Evolutionary conservation across 805 yeast species (phyloP), one percentile per base, ranked within the genome.

Genomic region (Wickerhamomyces subpelliculosus): DNA sequence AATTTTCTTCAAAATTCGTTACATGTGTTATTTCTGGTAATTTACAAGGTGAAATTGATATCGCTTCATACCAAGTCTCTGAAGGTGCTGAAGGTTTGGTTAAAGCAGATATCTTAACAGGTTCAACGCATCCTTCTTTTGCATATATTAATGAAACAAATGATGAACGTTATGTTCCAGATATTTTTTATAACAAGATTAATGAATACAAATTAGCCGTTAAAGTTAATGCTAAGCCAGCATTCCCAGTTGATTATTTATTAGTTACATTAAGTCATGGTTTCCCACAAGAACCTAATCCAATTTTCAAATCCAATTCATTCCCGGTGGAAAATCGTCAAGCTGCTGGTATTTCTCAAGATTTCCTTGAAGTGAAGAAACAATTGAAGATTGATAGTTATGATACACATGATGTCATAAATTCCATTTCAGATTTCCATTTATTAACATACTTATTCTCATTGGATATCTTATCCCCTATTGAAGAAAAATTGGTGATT

Each of bases 21-120:
- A 90, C 97, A 1, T 89, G 97, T 63, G 90, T 88, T 18, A 71
- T 93, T 3, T 76, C 94, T 1, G 99, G 99, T n/a, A 94, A 95
- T 46, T 55, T 70, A 12, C 62, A 77, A 35, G 93, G 94, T 18
- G 95, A 90, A 44, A 90, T 93, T 53, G 98, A 90, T 53, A 84
- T 95, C 4, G 68, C 84, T 14, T 75, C 94, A 28, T 93, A 89
- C 60, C 99, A 93, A 60, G 96, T 87, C 0, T 81, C 94, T 5
- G 78, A 78, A 24, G 72, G 79, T 41, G 96, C 95, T 0, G 97
- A 93, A 61, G 94, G 87, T 0, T 67, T 93, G 53, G 87, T 86
- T 0, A 72, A 74, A 35, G 96, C 97, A 0, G 95, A 84, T 52
- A 73, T 90, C 46, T 78, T 93, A 23, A 71, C 80, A 24, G 90